Base-by-base conservation (phyloP, 2,329 filamentous ascomycete genomes). In the Fusarium neocosmosporiellum region DNA sequence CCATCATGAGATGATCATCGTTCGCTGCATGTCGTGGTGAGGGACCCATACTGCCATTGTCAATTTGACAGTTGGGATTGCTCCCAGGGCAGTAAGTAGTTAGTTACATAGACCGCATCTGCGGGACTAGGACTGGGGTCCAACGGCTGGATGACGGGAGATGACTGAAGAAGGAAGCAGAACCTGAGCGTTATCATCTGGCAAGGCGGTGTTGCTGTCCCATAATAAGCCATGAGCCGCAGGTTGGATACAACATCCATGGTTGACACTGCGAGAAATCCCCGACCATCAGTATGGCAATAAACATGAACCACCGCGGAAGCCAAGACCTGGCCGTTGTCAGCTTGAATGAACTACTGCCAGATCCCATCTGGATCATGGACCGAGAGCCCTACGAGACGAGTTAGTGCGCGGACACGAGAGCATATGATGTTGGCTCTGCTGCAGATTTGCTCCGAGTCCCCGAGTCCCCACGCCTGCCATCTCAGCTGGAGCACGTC, bases 1-100 rank as follows among this genome's bases (percentile, higher is more conserved):
- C 66, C 68, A 77, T 78, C 69, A 78, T 78, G 65, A 75, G 74
- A 74, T 76, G 76, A 78, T 76, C 60, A 75, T 75, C 73, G 71
- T 77, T 71, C 67, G 63, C 73, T 74, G 70, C 69, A 73, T 43
- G 66, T 62, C 31, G 70, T 63, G 65, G 64, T 58, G 31, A 66
- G 50, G 41, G 64, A 63, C 50, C 63, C 66, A 50, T 31, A n/a
- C 29, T 50, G 29, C 46, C 46, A 60, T 65, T 46, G 41, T 65
- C 70, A 68, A 61, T 58, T 73, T 55, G 29, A 58, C 66, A 59
- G 59, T 67, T 61, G 63, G 62, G 43, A 48, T 48, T 60, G 58
- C 53, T 48, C 34, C 58, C 33, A 57, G 41, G 58, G 61, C 39
- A 55, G 54, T 29, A 72, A 62, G 46, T 50, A 50, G 27, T 50